Evolutionary conservation across 2,329 filamentous ascomycete genomes (phyloP).

Genomic region (Annulohypoxylon truncatum): DNA sequence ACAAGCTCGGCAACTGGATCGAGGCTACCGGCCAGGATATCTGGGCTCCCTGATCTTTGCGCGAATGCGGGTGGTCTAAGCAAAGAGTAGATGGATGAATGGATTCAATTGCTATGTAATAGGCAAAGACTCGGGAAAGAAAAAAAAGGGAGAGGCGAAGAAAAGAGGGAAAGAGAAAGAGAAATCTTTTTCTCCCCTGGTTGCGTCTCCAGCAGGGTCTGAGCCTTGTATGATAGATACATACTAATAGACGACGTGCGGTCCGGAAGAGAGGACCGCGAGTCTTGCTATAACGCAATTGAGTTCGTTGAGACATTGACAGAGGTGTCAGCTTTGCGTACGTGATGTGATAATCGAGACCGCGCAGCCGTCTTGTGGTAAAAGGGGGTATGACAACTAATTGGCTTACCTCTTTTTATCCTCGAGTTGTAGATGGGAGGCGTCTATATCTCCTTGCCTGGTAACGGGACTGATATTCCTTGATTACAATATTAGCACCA

Average conservation of each 20-base stretch:
- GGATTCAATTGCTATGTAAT: conserved; percentile 7
- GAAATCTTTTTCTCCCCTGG: not conserved
- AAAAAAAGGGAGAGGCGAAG: not conserved
- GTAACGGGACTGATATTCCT: no score
- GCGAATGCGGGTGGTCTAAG: no score
- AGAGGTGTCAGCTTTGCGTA: not conserved
- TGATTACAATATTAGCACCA: no score
- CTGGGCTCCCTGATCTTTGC: conserved; percentile 74
- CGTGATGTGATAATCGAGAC: not conserved
- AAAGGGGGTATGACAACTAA: not conserved
- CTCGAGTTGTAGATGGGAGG: not conserved
- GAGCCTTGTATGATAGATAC: conserved; percentile 28
- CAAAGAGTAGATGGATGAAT: not conserved
- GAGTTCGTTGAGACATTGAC: not conserved
- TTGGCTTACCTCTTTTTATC: not conserved
- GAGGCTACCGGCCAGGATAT: conserved; percentile 94
- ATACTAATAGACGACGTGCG: conserved; percentile 31
- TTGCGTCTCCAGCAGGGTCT: not conserved
- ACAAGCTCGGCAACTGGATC: conserved; percentile 96
- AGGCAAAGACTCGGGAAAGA: conserved; percentile 6
- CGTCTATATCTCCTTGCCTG: no score
- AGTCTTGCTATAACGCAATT: conserved; percentile 1
- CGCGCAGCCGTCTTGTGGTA: not conserved
- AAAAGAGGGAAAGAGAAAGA: not conserved
- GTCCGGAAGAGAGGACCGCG: conserved; percentile 11